These are phyloP conservation scores for Nasturtium officinale DNA, from an alignment of 345 rosid genomes.

Conservation along the genomic window DNA sequence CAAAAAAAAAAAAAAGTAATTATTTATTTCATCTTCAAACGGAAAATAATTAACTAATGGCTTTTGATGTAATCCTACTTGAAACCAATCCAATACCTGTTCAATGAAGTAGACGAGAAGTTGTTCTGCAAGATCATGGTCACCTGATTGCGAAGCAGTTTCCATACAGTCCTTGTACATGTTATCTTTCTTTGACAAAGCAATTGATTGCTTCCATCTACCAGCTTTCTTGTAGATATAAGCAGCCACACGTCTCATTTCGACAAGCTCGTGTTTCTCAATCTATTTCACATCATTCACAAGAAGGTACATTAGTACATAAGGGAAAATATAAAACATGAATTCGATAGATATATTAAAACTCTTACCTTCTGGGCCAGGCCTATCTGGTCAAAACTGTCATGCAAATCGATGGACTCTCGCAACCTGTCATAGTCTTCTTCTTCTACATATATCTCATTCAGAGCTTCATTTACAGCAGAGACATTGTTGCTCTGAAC, in stretches of 20 bases:
- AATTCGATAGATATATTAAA: conserved; percentile 1
- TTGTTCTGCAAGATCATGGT: conserved; percentile 97
- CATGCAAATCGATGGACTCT: conserved; percentile 89
- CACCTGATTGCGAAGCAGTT: conserved; percentile 99
- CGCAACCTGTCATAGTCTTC: conserved; percentile 96
- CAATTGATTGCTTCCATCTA: conserved; percentile 98
- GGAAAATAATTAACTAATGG: not conserved
- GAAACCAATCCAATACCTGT: conserved; percentile 54
- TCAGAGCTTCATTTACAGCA: conserved; percentile 94
- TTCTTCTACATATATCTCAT: conserved; percentile 92
- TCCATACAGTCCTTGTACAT: conserved; percentile 98
- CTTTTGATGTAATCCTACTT: not conserved
- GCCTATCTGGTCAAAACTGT: conserved; percentile 93
- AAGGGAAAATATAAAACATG: not conserved
- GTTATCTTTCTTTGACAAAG: conserved; percentile 93
- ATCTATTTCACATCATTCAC: conserved; percentile 53
- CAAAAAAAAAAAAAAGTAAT: not conserved
- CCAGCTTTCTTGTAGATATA: conserved; percentile 99
- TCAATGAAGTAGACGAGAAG: conserved; percentile 94
- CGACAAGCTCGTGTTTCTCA: conserved; percentile 98
- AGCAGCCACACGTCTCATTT: conserved; percentile 99
- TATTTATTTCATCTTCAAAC: conserved; percentile 8
- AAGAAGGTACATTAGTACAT: conserved; percentile 18
- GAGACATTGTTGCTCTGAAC: conserved; percentile 96
- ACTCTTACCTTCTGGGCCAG: conserved; percentile 82